Evolutionary conservation across 768 basidiomycete genomes (phyloP).

Genomic region (Leccinum olivaceopallidum): DNA sequence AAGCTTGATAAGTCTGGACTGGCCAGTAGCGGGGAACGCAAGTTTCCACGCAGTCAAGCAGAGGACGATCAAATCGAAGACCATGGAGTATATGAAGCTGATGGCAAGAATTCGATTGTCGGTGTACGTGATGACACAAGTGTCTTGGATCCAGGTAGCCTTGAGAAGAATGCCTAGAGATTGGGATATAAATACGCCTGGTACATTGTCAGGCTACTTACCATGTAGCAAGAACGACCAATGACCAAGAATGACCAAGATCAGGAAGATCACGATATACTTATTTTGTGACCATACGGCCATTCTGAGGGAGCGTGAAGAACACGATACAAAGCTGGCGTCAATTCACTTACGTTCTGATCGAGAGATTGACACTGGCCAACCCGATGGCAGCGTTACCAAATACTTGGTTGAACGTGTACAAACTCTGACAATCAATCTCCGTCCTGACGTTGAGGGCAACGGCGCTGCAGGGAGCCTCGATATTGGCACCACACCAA

Average conservation of each 20-base stretch:
- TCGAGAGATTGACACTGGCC: slow-evolving; percentile 68
- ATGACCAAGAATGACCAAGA: slow-evolving; percentile 62
- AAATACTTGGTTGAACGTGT: slow-evolving; percentile 65
- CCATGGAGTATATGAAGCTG: slow-evolving; percentile 75
- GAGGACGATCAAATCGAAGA: slow-evolving; percentile 65
- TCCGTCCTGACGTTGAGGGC: slow-evolving; percentile 59
- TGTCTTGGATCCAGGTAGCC: slow-evolving; percentile 50
- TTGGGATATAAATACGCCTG: not conserved
- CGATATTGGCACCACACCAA: not conserved
- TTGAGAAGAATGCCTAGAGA: slow-evolving; percentile 55
- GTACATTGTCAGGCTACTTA: slow-evolving; percentile 20
- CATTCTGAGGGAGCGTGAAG: slow-evolving; percentile 43
- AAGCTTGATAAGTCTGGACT: slow-evolving; percentile 57
- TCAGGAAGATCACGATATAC: slow-evolving; percentile 52
- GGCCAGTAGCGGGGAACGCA: slow-evolving; percentile 44
- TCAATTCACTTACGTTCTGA: slow-evolving; percentile 55
- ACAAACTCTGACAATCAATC: slow-evolving; percentile 66
- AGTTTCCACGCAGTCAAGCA: slow-evolving; percentile 64
- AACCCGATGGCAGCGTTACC: slow-evolving; percentile 70
- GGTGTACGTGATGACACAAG: slow-evolving; percentile 61
- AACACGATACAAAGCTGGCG: not conserved
- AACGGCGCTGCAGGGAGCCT: slow-evolving; percentile 41
- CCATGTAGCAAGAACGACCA: slow-evolving; percentile 74
- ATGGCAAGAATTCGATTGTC: slow-evolving; percentile 59
- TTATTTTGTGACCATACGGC: slow-evolving; percentile 67